Conservation (phyloP, 1,284 basidiomycete species). For the Schizophyllum amplum region DNA sequence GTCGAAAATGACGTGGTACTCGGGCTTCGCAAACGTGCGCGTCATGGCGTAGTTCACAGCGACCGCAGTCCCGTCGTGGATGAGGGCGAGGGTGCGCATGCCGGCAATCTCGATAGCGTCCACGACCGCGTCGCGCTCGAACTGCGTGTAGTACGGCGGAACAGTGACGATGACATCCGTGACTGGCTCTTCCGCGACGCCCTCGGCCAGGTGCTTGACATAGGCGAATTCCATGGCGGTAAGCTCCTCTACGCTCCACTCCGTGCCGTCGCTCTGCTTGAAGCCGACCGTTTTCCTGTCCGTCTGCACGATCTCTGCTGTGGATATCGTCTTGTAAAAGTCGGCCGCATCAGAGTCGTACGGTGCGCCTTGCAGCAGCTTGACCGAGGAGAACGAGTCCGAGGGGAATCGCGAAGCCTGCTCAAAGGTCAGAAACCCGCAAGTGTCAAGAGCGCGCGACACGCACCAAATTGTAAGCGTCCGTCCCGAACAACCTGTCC, state of each 20-base stretch:
- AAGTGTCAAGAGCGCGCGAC: background rate
- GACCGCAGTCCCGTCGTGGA: slow-evolving; percentile 91
- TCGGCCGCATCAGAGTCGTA: slow-evolving; percentile 53
- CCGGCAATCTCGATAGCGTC: slow-evolving; percentile 92
- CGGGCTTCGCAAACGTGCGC: slow-evolving; percentile 72
- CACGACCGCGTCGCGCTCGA: slow-evolving; percentile 80
- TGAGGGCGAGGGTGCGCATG: slow-evolving; percentile 73
- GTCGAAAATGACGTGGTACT: slow-evolving; percentile 92
- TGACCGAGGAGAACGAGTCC: slow-evolving; percentile 83
- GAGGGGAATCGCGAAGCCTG: slow-evolving; percentile 87
- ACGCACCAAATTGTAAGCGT: slow-evolving; percentile 82
- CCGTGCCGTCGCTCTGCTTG: slow-evolving; percentile 49
- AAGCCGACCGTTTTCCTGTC: slow-evolving; percentile 53
- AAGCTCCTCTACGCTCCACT: slow-evolving; percentile 85
- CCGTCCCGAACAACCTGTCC: slow-evolving; percentile 83
- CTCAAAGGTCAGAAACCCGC: background rate
- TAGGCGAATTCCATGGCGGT: slow-evolving; percentile 93
- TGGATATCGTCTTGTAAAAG: slow-evolving; percentile 62
- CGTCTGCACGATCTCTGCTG: slow-evolving; percentile 51
- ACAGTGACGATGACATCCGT: slow-evolving; percentile 81
- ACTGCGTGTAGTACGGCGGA: slow-evolving; percentile 81
- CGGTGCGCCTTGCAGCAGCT: slow-evolving; percentile 78
- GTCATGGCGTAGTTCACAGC: slow-evolving; percentile 98
- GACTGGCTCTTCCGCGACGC: slow-evolving; percentile 68
- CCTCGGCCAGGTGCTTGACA: slow-evolving; percentile 82